These are phyloP conservation scores for Macrocybe gigantea DNA, from an alignment of 768 basidiomycete genomes.

Conservation along the genomic window DNA sequence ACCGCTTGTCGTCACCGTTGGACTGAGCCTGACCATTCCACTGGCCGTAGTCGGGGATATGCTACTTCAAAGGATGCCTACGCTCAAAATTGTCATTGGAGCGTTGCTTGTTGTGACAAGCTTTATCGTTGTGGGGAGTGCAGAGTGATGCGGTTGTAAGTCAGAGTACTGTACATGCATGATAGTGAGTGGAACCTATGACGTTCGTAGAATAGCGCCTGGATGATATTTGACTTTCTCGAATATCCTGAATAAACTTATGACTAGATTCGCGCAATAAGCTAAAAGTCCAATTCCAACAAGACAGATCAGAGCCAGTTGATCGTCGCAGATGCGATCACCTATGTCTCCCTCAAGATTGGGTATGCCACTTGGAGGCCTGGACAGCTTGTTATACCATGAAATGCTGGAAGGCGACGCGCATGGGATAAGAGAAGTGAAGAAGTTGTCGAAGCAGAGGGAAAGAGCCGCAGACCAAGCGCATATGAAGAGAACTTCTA, in stretches of 20 bases:
- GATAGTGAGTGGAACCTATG: not conserved
- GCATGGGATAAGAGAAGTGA: conserved; percentile 81
- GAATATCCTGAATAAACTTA: conserved; percentile 81
- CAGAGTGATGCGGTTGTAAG: not conserved
- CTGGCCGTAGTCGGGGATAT: conserved; percentile 80
- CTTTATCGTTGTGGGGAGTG: conserved; percentile 60
- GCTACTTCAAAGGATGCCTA: conserved; percentile 48
- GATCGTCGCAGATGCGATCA: conserved; percentile 63
- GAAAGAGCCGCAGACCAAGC: conserved; percentile 90
- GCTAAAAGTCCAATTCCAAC: conserved; percentile 72
- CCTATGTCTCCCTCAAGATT: conserved; percentile 40
- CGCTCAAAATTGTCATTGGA: conserved; percentile 58
- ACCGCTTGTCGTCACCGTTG: conserved; percentile 91
- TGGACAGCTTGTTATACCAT: conserved; percentile 73
- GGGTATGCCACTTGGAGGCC: conserved; percentile 38
- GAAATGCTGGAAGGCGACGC: conserved; percentile 48
- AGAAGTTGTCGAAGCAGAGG: conserved; percentile 87
- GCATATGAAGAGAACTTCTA: conserved; percentile 88
- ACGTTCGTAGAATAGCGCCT: conserved; percentile 18
- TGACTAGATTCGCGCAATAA: conserved; percentile 81
- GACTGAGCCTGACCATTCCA: conserved; percentile 88
- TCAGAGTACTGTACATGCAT: not conserved
- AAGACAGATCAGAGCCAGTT: conserved; percentile 72
- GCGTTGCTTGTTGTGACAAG: conserved; percentile 67
- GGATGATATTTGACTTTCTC: conserved; percentile 82